Conservation (phyloP, 129 eudicot genomes). For the Flaveria bidentis region DNA sequence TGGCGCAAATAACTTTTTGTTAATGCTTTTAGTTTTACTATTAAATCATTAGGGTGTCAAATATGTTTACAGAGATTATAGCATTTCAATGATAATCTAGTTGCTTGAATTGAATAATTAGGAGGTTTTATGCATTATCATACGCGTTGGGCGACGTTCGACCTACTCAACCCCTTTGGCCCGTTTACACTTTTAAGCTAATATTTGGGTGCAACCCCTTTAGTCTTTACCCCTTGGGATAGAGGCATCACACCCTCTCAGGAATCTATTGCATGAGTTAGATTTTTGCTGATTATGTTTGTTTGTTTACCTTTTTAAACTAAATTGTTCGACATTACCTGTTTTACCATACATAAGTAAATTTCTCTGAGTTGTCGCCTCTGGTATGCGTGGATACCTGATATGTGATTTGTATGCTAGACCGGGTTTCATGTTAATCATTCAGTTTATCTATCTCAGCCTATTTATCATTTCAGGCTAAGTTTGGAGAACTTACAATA, state of each 20-base stretch:
- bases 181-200: background rate
- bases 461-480: constrained; percentile 56
- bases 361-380: background rate
- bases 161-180: background rate
- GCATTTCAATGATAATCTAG: background rate
- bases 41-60: background rate
- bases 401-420: background rate
- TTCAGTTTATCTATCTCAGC: background rate
- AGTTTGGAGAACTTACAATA: constrained; percentile 83
- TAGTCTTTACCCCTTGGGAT: too few species aligned
- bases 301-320: background rate
- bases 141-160: background rate
- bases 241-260: too few species aligned
- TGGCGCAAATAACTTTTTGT: background rate
- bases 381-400: background rate
- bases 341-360: constrained; percentile 6
- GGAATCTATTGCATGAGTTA: too few species aligned
- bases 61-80: background rate
- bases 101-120: background rate
- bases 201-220: too few species aligned
- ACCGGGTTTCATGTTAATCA: background rate
- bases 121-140: background rate
- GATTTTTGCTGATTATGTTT: too few species aligned
- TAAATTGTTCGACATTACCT: background rate
- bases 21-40: background rate